Evolutionary conservation across 495 filamentous ascomycete genomes (phyloP).

Genomic region (Aspergillus panamensis): DNA sequence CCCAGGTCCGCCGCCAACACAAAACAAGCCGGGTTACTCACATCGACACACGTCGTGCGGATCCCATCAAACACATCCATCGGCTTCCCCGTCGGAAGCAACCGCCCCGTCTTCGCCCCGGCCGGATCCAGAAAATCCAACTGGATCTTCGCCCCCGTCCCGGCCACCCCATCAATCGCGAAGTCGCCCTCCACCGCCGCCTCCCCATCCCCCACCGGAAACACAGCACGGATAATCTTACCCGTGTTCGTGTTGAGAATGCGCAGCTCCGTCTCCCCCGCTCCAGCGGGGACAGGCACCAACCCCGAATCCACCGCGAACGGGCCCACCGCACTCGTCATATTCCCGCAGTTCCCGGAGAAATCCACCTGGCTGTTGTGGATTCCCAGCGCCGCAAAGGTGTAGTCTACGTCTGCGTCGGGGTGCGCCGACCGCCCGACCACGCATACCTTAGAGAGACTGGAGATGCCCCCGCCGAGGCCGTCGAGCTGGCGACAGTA

Average conservation of each 20-base stretch:
- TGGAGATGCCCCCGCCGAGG: conserved; percentile 66
- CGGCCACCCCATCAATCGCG: conserved; percentile 65
- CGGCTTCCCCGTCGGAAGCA: conserved; percentile 60
- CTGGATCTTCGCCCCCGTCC: conserved; percentile 52
- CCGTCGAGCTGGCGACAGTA: conserved; percentile 69
- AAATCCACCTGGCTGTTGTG: conserved; percentile 56
- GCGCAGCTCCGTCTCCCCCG: conserved; percentile 25
- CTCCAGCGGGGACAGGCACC: conserved; percentile 14
- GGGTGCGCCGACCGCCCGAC: conserved; percentile 44
- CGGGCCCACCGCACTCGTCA: conserved; percentile 64
- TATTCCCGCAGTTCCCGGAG: conserved; percentile 72
- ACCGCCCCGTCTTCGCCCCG: conserved; percentile 62
- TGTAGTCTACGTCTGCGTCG: conserved; percentile 67
- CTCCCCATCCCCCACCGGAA: conserved; percentile 47
- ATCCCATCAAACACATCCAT: conserved; percentile 53
- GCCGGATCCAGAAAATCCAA: conserved; percentile 65
- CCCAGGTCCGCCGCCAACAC: conserved; percentile 51
- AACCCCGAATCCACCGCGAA: conserved; percentile 57
- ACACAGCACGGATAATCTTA: conserved; percentile 47
- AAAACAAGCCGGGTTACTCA: conserved; percentile 66
- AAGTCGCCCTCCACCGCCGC: conserved; percentile 53
- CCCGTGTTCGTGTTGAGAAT: conserved; percentile 55
- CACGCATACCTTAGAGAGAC: conserved; percentile 68
- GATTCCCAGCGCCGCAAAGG: conserved; percentile 66
- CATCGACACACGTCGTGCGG: conserved; percentile 58